Conservation (phyloP, 768 basidiomycete genomes). For the Trametopsis cervina region DNA sequence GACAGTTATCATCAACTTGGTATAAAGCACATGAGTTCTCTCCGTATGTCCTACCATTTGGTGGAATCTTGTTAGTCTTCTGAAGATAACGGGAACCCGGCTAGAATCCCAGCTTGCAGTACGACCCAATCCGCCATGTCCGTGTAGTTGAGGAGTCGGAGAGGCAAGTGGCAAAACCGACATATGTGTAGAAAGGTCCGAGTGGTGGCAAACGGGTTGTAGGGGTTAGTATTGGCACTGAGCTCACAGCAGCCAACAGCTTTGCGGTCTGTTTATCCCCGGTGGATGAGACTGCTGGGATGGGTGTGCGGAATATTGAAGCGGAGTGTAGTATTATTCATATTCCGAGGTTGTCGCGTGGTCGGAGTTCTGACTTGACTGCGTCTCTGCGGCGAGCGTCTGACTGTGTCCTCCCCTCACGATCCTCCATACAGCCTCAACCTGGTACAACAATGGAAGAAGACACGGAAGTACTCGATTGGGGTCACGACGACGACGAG, state of each 20-base stretch:
- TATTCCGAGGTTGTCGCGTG: background rate
- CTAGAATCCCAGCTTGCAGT: conserved; percentile 26
- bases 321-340: no score
- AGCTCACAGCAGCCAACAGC: no score
- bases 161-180: conserved; percentile 12
- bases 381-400: no score
- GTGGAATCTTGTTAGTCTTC: conserved; percentile 71
- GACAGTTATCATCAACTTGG: background rate
- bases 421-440: background rate
- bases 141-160: conserved; percentile 9
- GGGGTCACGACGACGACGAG: conserved; percentile 50
- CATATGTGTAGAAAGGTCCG: conserved; percentile 7
- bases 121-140: background rate
- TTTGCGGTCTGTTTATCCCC: no score
- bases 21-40: background rate
- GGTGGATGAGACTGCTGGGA: no score
- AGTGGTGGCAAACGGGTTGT: no score
- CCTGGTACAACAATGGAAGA: conserved; percentile 44
- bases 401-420: background rate
- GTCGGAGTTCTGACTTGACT: background rate
- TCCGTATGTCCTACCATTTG: conserved; percentile 60
- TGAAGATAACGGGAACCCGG: conserved; percentile 75
- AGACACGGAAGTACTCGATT: conserved; percentile 65
- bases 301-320: no score
- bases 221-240: no score